phyloP scores from a whole-genome alignment of 2,329 filamentous ascomycete genomes.

The Clonostachys solani region DNA sequence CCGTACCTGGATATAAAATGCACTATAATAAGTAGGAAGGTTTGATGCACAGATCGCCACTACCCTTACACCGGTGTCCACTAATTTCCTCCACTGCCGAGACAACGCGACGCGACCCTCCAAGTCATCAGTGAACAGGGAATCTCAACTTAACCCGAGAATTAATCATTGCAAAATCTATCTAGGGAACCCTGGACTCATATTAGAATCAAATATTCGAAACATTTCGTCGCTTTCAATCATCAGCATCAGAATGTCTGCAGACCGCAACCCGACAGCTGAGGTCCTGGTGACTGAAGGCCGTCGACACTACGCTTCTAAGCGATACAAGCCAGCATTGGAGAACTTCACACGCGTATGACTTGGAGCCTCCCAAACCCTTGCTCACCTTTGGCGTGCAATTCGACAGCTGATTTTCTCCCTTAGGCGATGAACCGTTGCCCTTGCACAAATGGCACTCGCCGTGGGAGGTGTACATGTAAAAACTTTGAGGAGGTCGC shows the following conservation, averaged over 20 bases:
- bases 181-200: not conserved
- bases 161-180: not conserved
- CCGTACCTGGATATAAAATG: too few relatives aligned
- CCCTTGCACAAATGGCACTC: slow-evolving; percentile 22
- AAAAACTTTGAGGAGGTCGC: slow-evolving; percentile 31
- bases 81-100: too few relatives aligned
- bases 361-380: not conserved
- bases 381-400: too few relatives aligned
- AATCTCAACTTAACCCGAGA: too few relatives aligned
- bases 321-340: slow-evolving; percentile 6
- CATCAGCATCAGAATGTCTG: not conserved
- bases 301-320: slow-evolving; percentile 2
- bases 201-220: not conserved
- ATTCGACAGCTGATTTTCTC: not conserved
- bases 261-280: slow-evolving; percentile 1
- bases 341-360: slow-evolving; percentile 5
- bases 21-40: too few relatives aligned
- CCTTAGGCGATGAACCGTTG: slow-evolving; percentile 28
- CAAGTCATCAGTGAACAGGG: too few relatives aligned
- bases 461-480: slow-evolving; percentile 29
- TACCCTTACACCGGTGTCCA: too few relatives aligned
- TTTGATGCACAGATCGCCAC: too few relatives aligned
- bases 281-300: slow-evolving; percentile 4
- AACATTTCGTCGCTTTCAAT: not conserved
- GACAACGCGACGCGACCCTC: too few relatives aligned